A percentile compares a stretch with the other conserved stretches of the same genome.
Evolutionary conservation across 2,329 filamentous ascomycete genomes (phyloP).

Genomic region (Colletotrichum tamarilloi): DNA sequence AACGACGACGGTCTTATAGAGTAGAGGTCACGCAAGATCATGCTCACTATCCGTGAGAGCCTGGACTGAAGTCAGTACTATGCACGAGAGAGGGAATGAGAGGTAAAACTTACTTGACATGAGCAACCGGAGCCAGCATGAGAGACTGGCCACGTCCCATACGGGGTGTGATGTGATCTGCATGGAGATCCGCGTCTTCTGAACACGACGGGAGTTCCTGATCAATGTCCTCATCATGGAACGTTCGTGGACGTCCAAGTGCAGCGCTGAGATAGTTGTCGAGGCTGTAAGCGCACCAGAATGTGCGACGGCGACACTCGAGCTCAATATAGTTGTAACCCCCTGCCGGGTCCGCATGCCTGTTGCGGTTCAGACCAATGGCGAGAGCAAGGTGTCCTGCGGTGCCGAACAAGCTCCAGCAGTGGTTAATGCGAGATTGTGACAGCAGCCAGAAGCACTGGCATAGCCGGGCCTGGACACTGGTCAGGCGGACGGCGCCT

Average conservation of each 20-base stretch:
- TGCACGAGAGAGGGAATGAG: background rate
- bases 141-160: slow-evolving; percentile 38
- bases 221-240: slow-evolving; percentile 74
- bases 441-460: slow-evolving; percentile 58
- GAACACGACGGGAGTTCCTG: slow-evolving; percentile 66
- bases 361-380: slow-evolving; percentile 53
- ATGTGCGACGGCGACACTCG: slow-evolving; percentile 57
- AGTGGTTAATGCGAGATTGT: slow-evolving; percentile 58
- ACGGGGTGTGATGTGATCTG: slow-evolving; percentile 30
- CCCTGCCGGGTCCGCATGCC: slow-evolving; percentile 36
- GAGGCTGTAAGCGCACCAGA: slow-evolving; percentile 74
- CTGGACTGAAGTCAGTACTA: slow-evolving; percentile 29
- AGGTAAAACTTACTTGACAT: slow-evolving; percentile 44
- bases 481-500: slow-evolving; percentile 50
- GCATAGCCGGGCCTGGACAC: slow-evolving; percentile 53
- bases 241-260: slow-evolving; percentile 68
- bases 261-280: slow-evolving; percentile 74
- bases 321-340: slow-evolving; percentile 47
- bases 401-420: slow-evolving; percentile 59
- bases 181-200: slow-evolving; percentile 55
- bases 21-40: slow-evolving; percentile 48
- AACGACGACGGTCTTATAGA: slow-evolving; percentile 48
- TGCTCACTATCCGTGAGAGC: slow-evolving; percentile 48
- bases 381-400: slow-evolving; percentile 50
- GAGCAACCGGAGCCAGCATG: slow-evolving; percentile 49